phyloP scores from a whole-genome alignment of 768 basidiomycete species.

The Agrocybe praecox region DNA sequence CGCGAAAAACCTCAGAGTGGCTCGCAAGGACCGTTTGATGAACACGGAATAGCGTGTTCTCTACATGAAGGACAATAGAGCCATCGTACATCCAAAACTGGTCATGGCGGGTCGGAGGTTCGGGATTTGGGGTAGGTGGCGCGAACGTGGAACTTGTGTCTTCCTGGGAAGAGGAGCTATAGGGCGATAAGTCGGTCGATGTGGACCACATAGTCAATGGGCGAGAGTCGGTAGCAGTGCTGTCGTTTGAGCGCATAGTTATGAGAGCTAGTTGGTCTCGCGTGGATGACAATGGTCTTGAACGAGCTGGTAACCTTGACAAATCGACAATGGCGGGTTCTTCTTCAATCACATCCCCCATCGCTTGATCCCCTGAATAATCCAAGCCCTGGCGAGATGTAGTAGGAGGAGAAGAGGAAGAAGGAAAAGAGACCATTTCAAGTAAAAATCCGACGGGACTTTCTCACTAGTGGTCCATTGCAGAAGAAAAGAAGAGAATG shows the following conservation, averaged over 20 bases:
- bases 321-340: no score
- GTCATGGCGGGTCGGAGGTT: conserved; percentile 21
- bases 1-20: conserved; percentile 69
- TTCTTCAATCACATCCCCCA: no score
- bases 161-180: neutral
- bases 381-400: no score
- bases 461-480: neutral
- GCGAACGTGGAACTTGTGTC: neutral
- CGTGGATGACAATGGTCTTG: neutral
- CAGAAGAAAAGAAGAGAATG: conserved; percentile 19
- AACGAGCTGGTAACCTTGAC: neutral
- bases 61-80: conserved; percentile 43
- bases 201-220: conserved; percentile 7
- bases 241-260: neutral
- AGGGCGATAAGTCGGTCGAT: conserved; percentile 2
- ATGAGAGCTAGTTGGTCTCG: neutral
- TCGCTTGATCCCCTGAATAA: no score
- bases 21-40: conserved; percentile 47
- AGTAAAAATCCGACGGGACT: conserved; percentile 3
- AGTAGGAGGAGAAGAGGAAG: neutral
- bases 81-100: conserved; percentile 51
- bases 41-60: conserved; percentile 42
- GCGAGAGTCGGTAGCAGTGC: neutral
- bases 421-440: conserved; percentile 5
- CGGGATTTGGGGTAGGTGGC: neutral